phyloP scores from a whole-genome alignment of 192 early-diverging fungal genomes.

The Entomortierella lignicola region DNA sequence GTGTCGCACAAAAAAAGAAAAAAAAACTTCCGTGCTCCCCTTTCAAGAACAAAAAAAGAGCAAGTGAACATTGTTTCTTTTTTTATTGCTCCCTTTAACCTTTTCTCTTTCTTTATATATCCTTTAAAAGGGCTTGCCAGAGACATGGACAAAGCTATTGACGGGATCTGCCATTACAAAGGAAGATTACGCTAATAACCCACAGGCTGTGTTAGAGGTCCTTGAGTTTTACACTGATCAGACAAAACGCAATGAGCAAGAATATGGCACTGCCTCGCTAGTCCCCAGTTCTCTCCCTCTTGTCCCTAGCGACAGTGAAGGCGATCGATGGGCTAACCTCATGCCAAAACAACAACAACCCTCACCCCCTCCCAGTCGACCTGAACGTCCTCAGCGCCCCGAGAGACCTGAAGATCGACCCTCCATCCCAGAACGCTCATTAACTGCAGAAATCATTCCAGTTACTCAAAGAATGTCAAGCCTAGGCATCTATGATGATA shows the following conservation, averaged over 20 bases:
- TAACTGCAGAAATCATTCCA: constrained; percentile 25
- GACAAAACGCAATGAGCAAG: constrained; percentile 64
- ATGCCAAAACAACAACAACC: constrained; percentile 60
- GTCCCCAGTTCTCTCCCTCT: constrained; percentile 33
- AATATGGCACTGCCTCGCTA: constrained; percentile 60
- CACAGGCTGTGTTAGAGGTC: constrained; percentile 97
- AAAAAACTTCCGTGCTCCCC: background rate
- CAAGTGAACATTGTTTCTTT: background rate
- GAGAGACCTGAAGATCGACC: constrained; percentile 43
- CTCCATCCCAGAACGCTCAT: constrained; percentile 23
- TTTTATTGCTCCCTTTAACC: background rate
- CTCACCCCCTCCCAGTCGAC: constrained; percentile 35
- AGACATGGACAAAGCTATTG: constrained; percentile 94
- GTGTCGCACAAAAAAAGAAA: constrained; percentile 23
- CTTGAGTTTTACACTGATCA: constrained; percentile 98
- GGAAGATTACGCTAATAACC: constrained; percentile 98
- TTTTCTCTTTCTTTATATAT: too few relatives aligned
- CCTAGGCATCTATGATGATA: constrained; percentile 40
- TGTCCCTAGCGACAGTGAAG: constrained; percentile 51
- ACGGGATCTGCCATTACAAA: constrained; percentile 95
- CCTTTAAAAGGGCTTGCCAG: constrained; percentile 86
- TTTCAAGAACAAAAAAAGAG: background rate
- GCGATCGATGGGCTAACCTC: constrained; percentile 70
- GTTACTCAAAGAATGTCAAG: constrained; percentile 50
- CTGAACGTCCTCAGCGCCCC: constrained; percentile 44